Evolutionary conservation across 176 grass and related monocot genomes (phyloP).

Genomic region (Hordeum vulgare): DNA sequence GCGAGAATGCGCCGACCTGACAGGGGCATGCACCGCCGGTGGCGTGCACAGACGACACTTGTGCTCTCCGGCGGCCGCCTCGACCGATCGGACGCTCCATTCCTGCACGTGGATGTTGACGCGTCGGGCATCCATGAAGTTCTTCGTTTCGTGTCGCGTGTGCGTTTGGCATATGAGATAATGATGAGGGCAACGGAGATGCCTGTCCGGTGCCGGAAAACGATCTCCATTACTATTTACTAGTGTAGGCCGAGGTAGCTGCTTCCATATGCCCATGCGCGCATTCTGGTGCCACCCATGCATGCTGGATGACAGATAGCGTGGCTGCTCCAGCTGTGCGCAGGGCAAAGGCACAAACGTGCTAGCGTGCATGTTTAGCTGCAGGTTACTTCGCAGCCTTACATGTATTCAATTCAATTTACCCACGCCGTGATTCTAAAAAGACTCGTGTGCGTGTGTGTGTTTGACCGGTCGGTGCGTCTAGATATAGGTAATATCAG

Average conservation of each 20-base stretch:
- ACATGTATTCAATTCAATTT: not conserved
- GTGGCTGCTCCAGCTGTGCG: not conserved
- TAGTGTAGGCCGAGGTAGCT: not conserved
- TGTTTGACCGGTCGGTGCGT: not conserved
- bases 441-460: not conserved
- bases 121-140: not conserved
- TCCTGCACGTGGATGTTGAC: not conserved
- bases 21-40: not conserved
- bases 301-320: not conserved
- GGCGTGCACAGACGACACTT: not conserved
- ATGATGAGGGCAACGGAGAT: not conserved
- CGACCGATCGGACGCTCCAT: not conserved
- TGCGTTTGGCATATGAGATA: not conserved
- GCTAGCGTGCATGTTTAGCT: constrained; percentile 1
- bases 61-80: not conserved
- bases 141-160: constrained; percentile 6
- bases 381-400: not conserved
- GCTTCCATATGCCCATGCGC: not conserved
- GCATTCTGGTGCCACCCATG: not conserved
- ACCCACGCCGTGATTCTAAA: not conserved
- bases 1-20: constrained; percentile 9
- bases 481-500: no score
- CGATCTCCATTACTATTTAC: not conserved
- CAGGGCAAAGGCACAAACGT: not conserved
- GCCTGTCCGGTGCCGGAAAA: not conserved